Evolutionary conservation across 345 rosid species (phyloP).

Genomic region (Salix purpurea): DNA sequence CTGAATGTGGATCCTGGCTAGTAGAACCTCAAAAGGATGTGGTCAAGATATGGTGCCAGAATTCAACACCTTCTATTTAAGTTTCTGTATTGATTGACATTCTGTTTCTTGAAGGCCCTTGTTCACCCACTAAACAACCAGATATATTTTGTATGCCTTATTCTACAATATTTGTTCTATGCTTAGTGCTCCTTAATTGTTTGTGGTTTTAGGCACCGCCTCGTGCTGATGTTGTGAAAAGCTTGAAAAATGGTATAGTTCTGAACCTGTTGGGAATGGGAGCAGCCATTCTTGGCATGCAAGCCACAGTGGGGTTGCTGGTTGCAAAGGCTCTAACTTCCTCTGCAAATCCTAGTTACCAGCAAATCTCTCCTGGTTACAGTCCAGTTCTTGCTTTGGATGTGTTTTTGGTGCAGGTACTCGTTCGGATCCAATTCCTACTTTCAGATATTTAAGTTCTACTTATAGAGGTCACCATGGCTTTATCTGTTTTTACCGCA

Average conservation of each 20-base stretch:
- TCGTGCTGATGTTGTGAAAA: conserved; percentile 91
- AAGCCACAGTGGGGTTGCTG: conserved; percentile 83
- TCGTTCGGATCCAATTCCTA: background rate
- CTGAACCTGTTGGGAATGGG: conserved; percentile 93
- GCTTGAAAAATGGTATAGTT: conserved; percentile 75
- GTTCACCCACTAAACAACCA: background rate
- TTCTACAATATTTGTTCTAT: background rate
- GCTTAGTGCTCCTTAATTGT: background rate
- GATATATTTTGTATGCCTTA: background rate
- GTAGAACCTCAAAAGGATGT: background rate
- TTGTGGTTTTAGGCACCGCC: conserved; percentile 76
- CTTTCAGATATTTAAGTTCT: background rate
- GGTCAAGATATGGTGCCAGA: background rate
- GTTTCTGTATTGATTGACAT: background rate
- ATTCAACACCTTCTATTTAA: background rate
- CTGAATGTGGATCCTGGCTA: background rate
- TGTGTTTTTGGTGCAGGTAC: conserved; percentile 96
- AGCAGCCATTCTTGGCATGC: conserved; percentile 88
- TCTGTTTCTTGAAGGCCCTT: background rate
- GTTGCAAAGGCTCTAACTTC: conserved; percentile 96
- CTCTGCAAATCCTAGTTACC: conserved; percentile 79
- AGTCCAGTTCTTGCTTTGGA: conserved; percentile 89
- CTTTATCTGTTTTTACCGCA: background rate
- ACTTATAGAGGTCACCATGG: background rate
- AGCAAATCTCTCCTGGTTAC: conserved; percentile 74